Base-by-base conservation (phyloP, 768 basidiomycete species). In the Trametes gibbosa region DNA sequence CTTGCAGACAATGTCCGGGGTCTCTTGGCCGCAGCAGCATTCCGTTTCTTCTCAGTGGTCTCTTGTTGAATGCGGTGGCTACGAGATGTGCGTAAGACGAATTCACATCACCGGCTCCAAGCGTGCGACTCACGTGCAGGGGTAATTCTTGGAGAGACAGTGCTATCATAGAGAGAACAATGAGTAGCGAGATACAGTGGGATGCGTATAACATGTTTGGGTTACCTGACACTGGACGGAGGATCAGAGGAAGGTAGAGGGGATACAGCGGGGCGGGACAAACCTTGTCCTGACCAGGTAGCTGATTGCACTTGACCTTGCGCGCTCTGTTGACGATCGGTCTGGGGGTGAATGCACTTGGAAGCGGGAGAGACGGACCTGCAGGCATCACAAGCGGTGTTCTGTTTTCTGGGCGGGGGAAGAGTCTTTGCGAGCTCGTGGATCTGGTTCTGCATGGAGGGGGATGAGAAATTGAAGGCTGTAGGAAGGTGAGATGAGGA, bases 381-480 rank as follows among this genome's bases (percentile, higher is more conserved):
- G 84, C 93, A 95, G 52, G 89, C 89, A 77, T 95, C 93, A 73
- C 93, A 95, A 25, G 94, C 93, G 21, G 92, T 90, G 70, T 95
- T 95, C 75, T 95, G 93, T 71, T 92, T 93, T 57, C 93, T 78
- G 6, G 91, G 89, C n/a, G 90, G 89, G 0, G 91, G 88, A 0
- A 90, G 80, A 0, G 86, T 82, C 76, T 89, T 89, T 53, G 87
- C 86, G 37, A 89, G 81, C 68, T 92, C 89, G 67, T 90, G 87
- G 53, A 90, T 87, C 73, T 91, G 88, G 66, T 84, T 89, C 77
- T 92, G 90, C 66, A 89, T 81, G 45, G 84, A 80, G 59, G 81
- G 83, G 8, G 80, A 83, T 21, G 88, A 82, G 51, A 89, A 78
- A 52, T 79, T 75, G 65, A 87, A 81, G 65, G 81, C 87, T 87